Conservation (phyloP, 805 yeast species). For the Candida manassasensis region DNA sequence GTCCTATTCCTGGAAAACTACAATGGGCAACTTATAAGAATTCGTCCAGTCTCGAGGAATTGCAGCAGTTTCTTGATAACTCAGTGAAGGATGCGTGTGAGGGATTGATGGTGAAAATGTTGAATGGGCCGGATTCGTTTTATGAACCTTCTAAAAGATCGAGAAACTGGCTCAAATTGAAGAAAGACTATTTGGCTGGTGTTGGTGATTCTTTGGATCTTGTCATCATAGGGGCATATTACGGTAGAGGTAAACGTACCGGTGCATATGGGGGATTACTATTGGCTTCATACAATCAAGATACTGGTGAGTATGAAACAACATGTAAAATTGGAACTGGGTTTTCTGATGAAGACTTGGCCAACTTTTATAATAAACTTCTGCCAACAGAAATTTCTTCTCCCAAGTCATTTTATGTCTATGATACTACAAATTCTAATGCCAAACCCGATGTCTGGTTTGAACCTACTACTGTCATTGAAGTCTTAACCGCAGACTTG, state of each 20-base stretch:
- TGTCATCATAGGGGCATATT: slow-evolving; percentile 90
- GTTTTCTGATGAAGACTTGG: slow-evolving; percentile 77
- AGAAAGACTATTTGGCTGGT: slow-evolving; percentile 92
- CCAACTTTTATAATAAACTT: slow-evolving; percentile 52
- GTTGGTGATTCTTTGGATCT: slow-evolving; percentile 94
- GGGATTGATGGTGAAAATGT: slow-evolving; percentile 91
- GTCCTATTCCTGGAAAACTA: slow-evolving; percentile 68
- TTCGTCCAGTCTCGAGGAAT: slow-evolving; percentile 65
- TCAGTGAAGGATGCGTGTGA: slow-evolving; percentile 89
- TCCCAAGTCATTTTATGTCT: slow-evolving; percentile 67
- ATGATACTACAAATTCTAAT: slow-evolving; percentile 53
- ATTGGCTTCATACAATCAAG: slow-evolving; percentile 84
- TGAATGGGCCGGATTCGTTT: slow-evolving; percentile 72
- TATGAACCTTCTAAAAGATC: slow-evolving; percentile 96
- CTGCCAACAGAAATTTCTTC: slow-evolving; percentile 59
- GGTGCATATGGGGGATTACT: slow-evolving; percentile 94
- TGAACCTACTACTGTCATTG: slow-evolving; percentile 80
- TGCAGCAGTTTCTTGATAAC: slow-evolving; percentile 81
- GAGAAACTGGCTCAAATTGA: slow-evolving; percentile 90
- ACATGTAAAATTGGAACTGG: slow-evolving; percentile 98
- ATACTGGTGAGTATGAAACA: slow-evolving; percentile 89
- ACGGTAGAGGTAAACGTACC: slow-evolving; percentile 91
- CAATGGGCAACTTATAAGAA: slow-evolving; percentile 73
- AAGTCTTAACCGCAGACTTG: slow-evolving; percentile 86
- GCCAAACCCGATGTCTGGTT: slow-evolving; percentile 93